Evolutionary conservation across 768 basidiomycete species (phyloP), one percentile per base, ranked within the genome.

Genomic region (Thelephora aurantiotincta): DNA sequence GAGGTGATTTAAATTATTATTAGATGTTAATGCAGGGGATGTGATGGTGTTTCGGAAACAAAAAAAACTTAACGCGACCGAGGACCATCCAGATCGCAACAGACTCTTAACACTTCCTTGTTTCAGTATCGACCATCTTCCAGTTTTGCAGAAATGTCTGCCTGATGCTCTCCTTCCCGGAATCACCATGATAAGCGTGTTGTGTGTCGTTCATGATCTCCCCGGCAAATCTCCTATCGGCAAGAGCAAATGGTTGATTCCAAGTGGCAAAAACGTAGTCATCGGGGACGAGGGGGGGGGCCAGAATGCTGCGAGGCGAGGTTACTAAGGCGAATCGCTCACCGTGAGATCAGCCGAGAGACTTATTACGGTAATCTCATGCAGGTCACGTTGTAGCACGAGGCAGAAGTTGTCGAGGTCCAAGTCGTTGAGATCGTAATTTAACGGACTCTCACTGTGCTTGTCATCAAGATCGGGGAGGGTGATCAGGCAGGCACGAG

Each of bases 241-340:
- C 66, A 5, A 82, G 82, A 6, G 77, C 73, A 64, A 86, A 80
- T 0, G 84, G 82, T 60, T 81, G 75, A 61, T 85, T 85, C 60
- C 70, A 65, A 33, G 66, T 46, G 42, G 62, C 73, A 63, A 78
- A 79, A 54, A 82, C 58, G 59, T 71, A 81, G 1, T 65, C 53
- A 12, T 68, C 58, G 0, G 80, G 77, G 19, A 74, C 66, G 9
- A 30, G 26, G 26, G 74, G 72, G 36, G 65, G 74, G 72, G 36
- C 65, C 64, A 11, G 75, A 71, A 65, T 82, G 78, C 75, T 61
- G 48, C 16, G 46, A 51, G 26, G 26, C 9, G 26, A 30, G 26
- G 5, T 4, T 30, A 30, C 4, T 4, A 30, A 4, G 26, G 26
- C 5, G 9, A 30, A 30, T n/a, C n/a, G 26, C 5, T 30, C 9